Evolutionary conservation across 768 basidiomycete species (phyloP), one percentile per base, ranked within the genome.

Genomic region (Amanita muscaria): DNA sequence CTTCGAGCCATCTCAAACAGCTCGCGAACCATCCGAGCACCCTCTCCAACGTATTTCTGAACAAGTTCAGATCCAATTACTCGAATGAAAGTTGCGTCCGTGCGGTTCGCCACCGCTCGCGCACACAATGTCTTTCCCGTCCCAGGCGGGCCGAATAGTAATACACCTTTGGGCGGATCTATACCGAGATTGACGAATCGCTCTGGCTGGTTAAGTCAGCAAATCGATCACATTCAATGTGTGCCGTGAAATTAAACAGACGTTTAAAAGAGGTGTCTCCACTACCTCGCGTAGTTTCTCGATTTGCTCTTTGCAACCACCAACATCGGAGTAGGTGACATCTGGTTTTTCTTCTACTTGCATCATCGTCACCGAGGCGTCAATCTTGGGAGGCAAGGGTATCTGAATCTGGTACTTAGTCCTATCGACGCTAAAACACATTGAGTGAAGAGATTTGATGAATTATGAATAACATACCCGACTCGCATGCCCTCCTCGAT

Each of bases 401-500:
- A 99, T 98, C 68, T 97, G 91, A 49, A 99, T 98, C 62, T 98
- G 93, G 62, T 99, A 99, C 65, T 98, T 88, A 55, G 86, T 88
- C 40, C 92, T 80, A 65, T 94, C 92, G 41, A 97, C 93, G 35
- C 92, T 96, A 53, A 11, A 30, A 18, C 39, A 53, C n/a, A 32
- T 27, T 18, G 49, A 29, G 53, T 42, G 14, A 42, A 21, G 9
- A 32, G 31, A 45, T 41, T 12, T 25, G 14, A 4, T 21, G 15
- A 31, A 24, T 19, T 14, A 15, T 6, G 37, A 10, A 35, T 18
- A 12, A 69, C 88, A 59, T 59, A 97, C 94, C 94, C 96, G 31
- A 99, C 96, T 43, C 96, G 84, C 96, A 99, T 99, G n/a, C 96
- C 96, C 70, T 99, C 96, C 63, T 99, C 96, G 42, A 99, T 92